A percentile compares a stretch with the other conserved stretches of the same genome.
These are phyloP conservation scores for Termitomyces sp. DNA, from an alignment of 768 basidiomycete genomes.

Conservation along the genomic window DNA sequence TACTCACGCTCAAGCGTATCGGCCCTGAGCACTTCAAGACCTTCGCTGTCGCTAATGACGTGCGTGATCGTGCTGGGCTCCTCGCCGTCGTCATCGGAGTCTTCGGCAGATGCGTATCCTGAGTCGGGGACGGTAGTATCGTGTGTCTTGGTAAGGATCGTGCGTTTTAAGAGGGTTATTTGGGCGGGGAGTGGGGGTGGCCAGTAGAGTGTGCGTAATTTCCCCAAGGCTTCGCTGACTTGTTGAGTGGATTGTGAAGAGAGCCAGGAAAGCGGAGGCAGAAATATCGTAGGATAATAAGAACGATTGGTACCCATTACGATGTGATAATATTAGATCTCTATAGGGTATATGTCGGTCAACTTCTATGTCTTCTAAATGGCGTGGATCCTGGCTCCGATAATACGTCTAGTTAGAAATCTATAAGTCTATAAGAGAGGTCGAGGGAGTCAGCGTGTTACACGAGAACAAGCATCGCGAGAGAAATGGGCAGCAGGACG, in stretches of 20 bases:
- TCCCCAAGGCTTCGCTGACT: slow-evolving; percentile 35
- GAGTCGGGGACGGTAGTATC: slow-evolving; percentile 57
- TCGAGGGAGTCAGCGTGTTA: slow-evolving; percentile 35
- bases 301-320: slow-evolving; percentile 12
- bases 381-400: slow-evolving; percentile 4
- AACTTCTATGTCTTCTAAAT: slow-evolving; percentile 7
- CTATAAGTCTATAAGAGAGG: slow-evolving; percentile 16
- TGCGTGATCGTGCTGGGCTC: slow-evolving; percentile 8
- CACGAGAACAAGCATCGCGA: slow-evolving; percentile 45
- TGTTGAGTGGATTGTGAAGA: slow-evolving; percentile 24
- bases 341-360: slow-evolving; percentile 10
- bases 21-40: slow-evolving; percentile 43
- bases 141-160: slow-evolving; percentile 25
- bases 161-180: slow-evolving; percentile 23
- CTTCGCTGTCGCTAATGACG: slow-evolving; percentile 17
- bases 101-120: slow-evolving; percentile 73
- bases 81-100: slow-evolving; percentile 41
- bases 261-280: slow-evolving; percentile 53
- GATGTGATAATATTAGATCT: slow-evolving; percentile 3
- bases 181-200: slow-evolving; percentile 26
- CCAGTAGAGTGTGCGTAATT: slow-evolving; percentile 50
- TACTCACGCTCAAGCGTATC: slow-evolving; percentile 65
- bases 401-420: not conserved
- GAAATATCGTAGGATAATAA: slow-evolving; percentile 29
- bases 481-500: not conserved